These are phyloP conservation scores for Sarocladium kiliense DNA, from an alignment of 2,329 filamentous ascomycete genomes.

Conservation along the genomic window DNA sequence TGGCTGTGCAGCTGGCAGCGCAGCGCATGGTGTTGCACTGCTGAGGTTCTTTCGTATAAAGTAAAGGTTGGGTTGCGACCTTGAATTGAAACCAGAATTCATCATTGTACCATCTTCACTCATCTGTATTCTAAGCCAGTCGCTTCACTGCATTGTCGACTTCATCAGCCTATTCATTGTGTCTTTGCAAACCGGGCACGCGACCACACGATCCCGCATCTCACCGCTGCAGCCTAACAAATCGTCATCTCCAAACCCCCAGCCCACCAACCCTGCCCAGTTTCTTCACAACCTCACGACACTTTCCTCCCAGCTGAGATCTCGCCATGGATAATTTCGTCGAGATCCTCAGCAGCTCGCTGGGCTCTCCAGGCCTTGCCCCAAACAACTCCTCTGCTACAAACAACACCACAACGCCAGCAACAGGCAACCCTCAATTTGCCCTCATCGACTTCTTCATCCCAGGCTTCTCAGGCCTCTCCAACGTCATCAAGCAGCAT, in stretches of 20 bases:
- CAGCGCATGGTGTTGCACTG: neutral
- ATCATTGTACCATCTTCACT: too few relatives aligned
- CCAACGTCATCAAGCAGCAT: conserved; percentile 47
- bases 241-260: neutral
- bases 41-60: too few relatives aligned
- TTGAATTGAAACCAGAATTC: too few relatives aligned
- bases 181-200: too few relatives aligned
- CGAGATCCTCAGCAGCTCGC: conserved; percentile 3
- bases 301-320: neutral
- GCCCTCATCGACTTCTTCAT: conserved; percentile 58
- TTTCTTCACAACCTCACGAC: neutral
- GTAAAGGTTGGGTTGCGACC: too few relatives aligned
- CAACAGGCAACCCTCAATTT: conserved; percentile 23
- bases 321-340: conserved; percentile 7
- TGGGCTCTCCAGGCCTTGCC: neutral
- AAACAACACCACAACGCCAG: neutral
- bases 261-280: neutral
- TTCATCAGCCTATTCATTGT: too few relatives aligned
- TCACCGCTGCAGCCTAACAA: too few relatives aligned
- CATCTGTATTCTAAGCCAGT: neutral
- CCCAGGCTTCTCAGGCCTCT: conserved; percentile 58
- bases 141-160: neutral
- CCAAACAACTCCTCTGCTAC: neutral
- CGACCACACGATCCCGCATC: too few relatives aligned
- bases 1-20: neutral